phyloP scores from a whole-genome alignment of 2,329 filamentous ascomycete genomes.

The Neopestalotiopsis sp. region DNA sequence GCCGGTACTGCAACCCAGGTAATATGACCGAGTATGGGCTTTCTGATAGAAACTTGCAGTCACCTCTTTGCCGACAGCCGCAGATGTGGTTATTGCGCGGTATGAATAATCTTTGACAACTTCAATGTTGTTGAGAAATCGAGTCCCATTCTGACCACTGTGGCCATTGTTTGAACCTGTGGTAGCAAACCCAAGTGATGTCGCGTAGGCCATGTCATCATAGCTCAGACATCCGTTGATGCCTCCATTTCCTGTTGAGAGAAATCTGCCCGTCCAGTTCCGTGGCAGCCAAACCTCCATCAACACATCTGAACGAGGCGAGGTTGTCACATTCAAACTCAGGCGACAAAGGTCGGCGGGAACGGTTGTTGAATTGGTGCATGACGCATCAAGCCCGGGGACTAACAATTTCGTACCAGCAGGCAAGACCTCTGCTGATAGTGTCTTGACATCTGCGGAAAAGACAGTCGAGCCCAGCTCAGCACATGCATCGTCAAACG shows the following conservation, averaged over 20 bases:
- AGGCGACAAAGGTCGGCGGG: conserved; percentile 35
- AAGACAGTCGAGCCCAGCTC: background rate
- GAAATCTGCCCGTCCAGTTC: conserved; percentile 49
- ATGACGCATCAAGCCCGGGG: conserved; percentile 33
- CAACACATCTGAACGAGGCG: conserved; percentile 45
- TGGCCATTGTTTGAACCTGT: conserved; percentile 22
- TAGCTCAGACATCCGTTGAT: conserved; percentile 21
- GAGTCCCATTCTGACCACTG: conserved; percentile 14
- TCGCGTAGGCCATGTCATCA: conserved; percentile 50
- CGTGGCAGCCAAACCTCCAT: conserved; percentile 50
- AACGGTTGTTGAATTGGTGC: conserved; percentile 26
- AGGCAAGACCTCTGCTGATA: conserved; percentile 14
- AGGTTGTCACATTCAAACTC: conserved; percentile 33
- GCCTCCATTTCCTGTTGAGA: conserved; percentile 38
- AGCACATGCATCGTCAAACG: background rate
- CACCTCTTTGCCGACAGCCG: conserved; percentile 53
- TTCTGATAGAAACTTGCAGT: conserved; percentile 51
- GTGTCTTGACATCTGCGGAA: conserved; percentile 4
- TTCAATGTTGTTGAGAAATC: conserved; percentile 19
- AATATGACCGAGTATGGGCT: conserved; percentile 52
- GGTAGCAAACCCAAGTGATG: conserved; percentile 25
- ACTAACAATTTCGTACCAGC: conserved; percentile 14
- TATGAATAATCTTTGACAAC: conserved; percentile 21
- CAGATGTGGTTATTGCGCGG: conserved; percentile 47
- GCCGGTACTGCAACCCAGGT: conserved; percentile 62